Percentiles rank a stretch among this genome's conserved stretches.
These are phyloP conservation scores for Piper betle DNA, from an alignment of 164 flowering plant species.

Conservation along the genomic window DNA sequence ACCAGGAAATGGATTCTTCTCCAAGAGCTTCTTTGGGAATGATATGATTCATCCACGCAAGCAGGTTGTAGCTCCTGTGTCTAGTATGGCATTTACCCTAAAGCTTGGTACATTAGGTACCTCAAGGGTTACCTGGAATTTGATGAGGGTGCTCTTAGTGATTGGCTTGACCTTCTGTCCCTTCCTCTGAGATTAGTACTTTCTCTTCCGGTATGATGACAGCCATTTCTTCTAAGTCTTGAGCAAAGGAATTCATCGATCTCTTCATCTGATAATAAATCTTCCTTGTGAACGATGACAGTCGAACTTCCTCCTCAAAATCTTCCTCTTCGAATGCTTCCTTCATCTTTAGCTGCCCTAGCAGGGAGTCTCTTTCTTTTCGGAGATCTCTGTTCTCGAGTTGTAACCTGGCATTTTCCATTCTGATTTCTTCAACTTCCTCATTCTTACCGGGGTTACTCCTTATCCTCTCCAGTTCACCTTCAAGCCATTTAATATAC, in stretches of 20 bases:
- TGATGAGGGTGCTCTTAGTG: not conserved
- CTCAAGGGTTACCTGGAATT: not conserved
- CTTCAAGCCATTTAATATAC: too few relatives aligned
- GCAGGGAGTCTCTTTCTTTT: too few relatives aligned
- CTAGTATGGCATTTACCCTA: not conserved
- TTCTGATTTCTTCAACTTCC: too few relatives aligned
- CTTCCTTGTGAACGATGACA: not conserved
- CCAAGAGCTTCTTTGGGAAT: not conserved
- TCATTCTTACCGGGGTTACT: too few relatives aligned
- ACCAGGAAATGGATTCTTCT: not conserved
- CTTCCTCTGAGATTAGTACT: not conserved
- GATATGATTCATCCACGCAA: not conserved
- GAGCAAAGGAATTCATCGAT: not conserved
- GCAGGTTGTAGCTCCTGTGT: not conserved
- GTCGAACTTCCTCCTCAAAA: not conserved
- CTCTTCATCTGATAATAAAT: not conserved
- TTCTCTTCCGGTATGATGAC: not conserved
- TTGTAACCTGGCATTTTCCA: too few relatives aligned
- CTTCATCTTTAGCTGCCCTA: too few relatives aligned
- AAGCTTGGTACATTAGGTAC: not conserved
- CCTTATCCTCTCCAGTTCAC: too few relatives aligned
- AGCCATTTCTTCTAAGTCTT: not conserved
- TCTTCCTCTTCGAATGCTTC: too few relatives aligned
- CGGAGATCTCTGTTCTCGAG: too few relatives aligned
- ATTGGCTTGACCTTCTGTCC: not conserved